Base-by-base conservation (phyloP, 345 rosid genomes). In the Arabis hirsuta region DNA sequence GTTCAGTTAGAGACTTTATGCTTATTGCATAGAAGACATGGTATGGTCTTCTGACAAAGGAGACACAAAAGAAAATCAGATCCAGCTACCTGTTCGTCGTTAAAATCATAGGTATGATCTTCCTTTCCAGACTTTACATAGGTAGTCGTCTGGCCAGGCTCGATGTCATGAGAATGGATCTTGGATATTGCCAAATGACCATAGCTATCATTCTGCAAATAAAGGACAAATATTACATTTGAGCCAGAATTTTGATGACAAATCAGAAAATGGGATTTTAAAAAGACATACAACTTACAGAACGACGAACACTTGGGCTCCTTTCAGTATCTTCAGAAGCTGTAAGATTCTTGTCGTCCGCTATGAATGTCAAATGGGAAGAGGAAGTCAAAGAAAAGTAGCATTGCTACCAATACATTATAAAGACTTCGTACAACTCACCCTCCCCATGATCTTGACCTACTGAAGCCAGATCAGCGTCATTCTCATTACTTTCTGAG, bases 271-370 rank as follows among this genome's bases (percentile, higher is more conserved):
- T 50, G 56, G 80, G 82, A 78, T 84, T 82, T 78, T 38, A 69
- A 84, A 80, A 90, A 92, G 91, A 96, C 98, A 90, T 96, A 96
- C 99, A 96, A 96, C 99, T 96, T 96, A 96, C 98, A 96, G 89
- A 88, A 92, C 96, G 94, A 79, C 97, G 95, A 90, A 81, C 85
- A 86, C 65, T 82, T 53, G 79, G 72, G 80, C 81, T 78, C 60
- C 70, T 54, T 62, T 80, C 88, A 47, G 73, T 65, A 74, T 80
- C 75, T 77, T 65, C 67, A 44, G 78, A 78, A 76, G 79, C 70
- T 62, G 72, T 61, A 67, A 43, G 67, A 81, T 73, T 72, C 32
- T 72, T 78, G 54, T 41, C 76, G 46, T 73, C 76, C 48, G 72
- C 98, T 96, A 78, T 78, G 77, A 22, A 72, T 38, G 45, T 36